phyloP scores from a whole-genome alignment of 2,329 filamentous ascomycete genomes.

The Drechmeria coniospora region DNA sequence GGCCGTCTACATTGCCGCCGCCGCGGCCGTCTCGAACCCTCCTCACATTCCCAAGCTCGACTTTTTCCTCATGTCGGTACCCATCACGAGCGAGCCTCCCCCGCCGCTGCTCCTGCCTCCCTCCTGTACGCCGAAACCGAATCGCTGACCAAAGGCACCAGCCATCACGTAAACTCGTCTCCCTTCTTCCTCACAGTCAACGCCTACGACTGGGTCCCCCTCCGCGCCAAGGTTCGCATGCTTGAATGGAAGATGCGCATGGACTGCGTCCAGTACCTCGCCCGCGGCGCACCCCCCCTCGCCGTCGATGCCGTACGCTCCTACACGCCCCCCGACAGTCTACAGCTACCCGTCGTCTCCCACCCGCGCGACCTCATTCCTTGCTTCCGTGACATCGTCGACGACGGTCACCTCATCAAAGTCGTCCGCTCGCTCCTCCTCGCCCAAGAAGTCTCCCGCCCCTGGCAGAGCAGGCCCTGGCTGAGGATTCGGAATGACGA shows the following conservation, averaged over 20 bases:
- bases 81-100: background rate
- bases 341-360: constrained; percentile 18
- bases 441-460: constrained; percentile 36
- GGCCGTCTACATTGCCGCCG: constrained; percentile 30
- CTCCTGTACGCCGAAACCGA: background rate
- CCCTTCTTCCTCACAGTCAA: constrained; percentile 63
- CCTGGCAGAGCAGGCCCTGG: constrained; percentile 30
- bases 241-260: constrained; percentile 70
- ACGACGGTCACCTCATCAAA: constrained; percentile 76
- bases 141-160: constrained; percentile 20
- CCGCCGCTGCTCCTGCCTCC: too few species aligned
- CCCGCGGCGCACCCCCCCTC: constrained; percentile 47
- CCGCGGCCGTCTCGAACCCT: constrained; percentile 46
- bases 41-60: constrained; percentile 59
- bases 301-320: constrained; percentile 23
- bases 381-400: constrained; percentile 32
- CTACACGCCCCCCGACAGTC: constrained; percentile 37
- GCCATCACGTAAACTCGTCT: constrained; percentile 57
- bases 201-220: constrained; percentile 42
- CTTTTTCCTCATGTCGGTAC: constrained; percentile 51
- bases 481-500: constrained; percentile 37
- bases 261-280: constrained; percentile 61
- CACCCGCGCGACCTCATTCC: constrained; percentile 32
- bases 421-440: constrained; percentile 53
- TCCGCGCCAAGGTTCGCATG: constrained; percentile 47